Conservation (phyloP, 148 eudicot genomes). For the Rhododendron simsii region DNA sequence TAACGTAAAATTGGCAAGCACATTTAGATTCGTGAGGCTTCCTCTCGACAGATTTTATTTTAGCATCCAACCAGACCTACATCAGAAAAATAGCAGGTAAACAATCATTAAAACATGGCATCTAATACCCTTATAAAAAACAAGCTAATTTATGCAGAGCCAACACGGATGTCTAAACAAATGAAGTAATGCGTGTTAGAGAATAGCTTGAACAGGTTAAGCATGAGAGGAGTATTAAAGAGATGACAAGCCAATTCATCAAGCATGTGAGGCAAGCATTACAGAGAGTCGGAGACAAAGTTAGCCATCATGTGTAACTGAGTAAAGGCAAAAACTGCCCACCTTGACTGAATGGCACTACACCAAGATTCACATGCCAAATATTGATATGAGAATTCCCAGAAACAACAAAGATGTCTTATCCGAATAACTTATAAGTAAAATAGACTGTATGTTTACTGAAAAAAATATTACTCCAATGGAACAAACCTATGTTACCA, state of each 20-base stretch:
- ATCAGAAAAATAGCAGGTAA: slow-evolving; percentile 3
- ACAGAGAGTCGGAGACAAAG: background rate
- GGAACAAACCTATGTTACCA: background rate
- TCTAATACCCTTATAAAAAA: background rate
- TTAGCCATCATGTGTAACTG: background rate
- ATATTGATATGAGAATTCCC: background rate
- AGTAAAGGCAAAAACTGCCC: background rate
- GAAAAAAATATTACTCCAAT: background rate
- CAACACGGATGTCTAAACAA: background rate
- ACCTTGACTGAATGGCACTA: background rate
- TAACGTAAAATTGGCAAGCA: slow-evolving; percentile 60
- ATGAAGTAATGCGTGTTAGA: background rate
- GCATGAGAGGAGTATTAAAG: background rate
- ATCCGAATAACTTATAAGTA: background rate
- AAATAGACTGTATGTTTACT: background rate
- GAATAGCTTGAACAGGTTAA: background rate
- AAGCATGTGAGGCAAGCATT: background rate
- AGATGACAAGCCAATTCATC: background rate
- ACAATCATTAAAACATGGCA: background rate
- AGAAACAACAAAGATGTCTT: background rate
- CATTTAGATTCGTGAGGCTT: slow-evolving; percentile 67
- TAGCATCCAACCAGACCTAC: slow-evolving; percentile 87
- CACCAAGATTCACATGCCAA: background rate
- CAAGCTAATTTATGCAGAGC: background rate
- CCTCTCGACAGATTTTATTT: slow-evolving; percentile 71